Evolutionary conservation across 2,329 filamentous ascomycete genomes (phyloP).

Genomic region (Zymoseptoria pseudotritici): DNA sequence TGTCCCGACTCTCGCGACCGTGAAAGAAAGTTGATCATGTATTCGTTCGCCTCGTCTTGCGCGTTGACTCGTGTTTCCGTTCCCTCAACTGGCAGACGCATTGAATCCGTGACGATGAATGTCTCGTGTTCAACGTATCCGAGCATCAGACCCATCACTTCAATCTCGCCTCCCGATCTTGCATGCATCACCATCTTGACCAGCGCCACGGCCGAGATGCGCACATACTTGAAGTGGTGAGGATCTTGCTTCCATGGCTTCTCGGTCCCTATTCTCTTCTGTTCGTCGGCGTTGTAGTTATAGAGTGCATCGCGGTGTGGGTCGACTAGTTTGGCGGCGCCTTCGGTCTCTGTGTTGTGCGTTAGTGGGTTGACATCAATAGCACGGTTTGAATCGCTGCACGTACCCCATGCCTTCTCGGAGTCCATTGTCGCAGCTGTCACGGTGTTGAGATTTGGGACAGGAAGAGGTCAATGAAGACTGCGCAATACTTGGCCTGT

Average conservation of each 20-base stretch:
- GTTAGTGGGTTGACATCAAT: neutral
- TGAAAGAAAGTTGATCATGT: slow-evolving; percentile 80
- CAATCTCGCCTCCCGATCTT: slow-evolving; percentile 81
- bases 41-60: slow-evolving; percentile 92
- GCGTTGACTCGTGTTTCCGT: slow-evolving; percentile 98
- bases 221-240: slow-evolving; percentile 85
- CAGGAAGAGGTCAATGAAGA: neutral
- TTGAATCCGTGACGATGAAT: slow-evolving; percentile 89
- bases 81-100: slow-evolving; percentile 88
- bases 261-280: slow-evolving; percentile 57
- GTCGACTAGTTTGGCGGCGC: slow-evolving; percentile 73
- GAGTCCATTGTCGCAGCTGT: slow-evolving; percentile 29
- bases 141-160: slow-evolving; percentile 98
- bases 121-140: slow-evolving; percentile 81
- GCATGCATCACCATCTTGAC: slow-evolving; percentile 99
- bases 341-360: slow-evolving; percentile 67
- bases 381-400: slow-evolving; percentile 2
- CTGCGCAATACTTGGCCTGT: slow-evolving; percentile 16
- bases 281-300: slow-evolving; percentile 62
- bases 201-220: slow-evolving; percentile 86
- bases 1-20: slow-evolving; percentile 67
- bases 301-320: slow-evolving; percentile 86
- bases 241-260: slow-evolving; percentile 71
- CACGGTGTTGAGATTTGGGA: neutral
- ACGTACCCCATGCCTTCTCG: slow-evolving; percentile 55